Percentiles rank a stretch among this genome's conserved stretches.
phyloP scores from a whole-genome alignment of 2,329 filamentous ascomycete species.

The Chaetomiaceae sp. region DNA sequence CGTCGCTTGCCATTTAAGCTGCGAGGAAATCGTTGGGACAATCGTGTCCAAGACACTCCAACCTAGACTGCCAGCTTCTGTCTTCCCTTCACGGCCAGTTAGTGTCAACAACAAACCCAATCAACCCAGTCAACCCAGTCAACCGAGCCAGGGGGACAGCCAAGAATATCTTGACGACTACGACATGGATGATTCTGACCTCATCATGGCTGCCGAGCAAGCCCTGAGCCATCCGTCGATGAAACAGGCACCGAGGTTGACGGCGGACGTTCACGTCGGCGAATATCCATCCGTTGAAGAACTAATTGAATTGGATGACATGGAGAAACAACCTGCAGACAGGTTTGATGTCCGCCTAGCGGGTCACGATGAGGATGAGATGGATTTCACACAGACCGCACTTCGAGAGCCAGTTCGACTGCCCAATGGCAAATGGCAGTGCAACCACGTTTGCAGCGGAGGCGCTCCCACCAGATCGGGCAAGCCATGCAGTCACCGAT shows the following conservation, averaged over 20 bases:
- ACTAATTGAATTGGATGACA: conserved; percentile 31
- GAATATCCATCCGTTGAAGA: conserved; percentile 51
- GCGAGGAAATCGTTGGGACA: conserved; percentile 75
- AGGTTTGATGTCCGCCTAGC: background rate
- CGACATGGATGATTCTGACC: conserved; percentile 39
- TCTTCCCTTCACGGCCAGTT: conserved; percentile 12
- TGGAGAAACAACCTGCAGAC: background rate
- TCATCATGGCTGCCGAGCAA: conserved; percentile 33
- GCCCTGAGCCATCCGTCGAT: conserved; percentile 1
- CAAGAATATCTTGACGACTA: conserved; percentile 27
- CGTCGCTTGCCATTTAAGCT: conserved; percentile 68
- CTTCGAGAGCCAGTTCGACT: conserved; percentile 45
- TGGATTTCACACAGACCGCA: background rate
- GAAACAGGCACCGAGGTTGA: conserved; percentile 5
- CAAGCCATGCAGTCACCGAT: conserved; percentile 61
- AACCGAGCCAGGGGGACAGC: background rate
- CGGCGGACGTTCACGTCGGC: conserved; percentile 32
- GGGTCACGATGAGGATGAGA: conserved; percentile 3
- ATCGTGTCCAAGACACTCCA: conserved; percentile 31
- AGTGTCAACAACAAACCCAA: too few species aligned
- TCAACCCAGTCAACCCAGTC: background rate
- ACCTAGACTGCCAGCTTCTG: conserved; percentile 20
- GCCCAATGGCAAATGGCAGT: conserved; percentile 67
- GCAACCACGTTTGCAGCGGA: conserved; percentile 61
- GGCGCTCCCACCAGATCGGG: conserved; percentile 35